A percentile compares a stretch with the other conserved stretches of the same genome.
These are phyloP conservation scores for Grifola frondosa DNA, from an alignment of 1,284 basidiomycete genomes.

Conservation along the genomic window DNA sequence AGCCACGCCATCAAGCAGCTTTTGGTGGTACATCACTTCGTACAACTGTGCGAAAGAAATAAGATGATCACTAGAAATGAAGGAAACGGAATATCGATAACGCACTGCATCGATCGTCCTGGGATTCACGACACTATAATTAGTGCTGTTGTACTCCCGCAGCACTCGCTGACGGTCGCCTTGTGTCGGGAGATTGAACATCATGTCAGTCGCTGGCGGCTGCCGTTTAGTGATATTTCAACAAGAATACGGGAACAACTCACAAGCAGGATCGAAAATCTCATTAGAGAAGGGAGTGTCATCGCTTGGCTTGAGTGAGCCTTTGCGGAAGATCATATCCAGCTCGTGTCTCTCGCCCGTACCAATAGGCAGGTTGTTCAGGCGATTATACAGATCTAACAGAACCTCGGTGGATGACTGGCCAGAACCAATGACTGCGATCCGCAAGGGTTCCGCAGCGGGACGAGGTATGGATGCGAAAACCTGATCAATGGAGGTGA, in stretches of 20 bases:
- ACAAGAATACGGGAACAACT: slow-evolving; percentile 19
- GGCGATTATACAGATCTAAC: slow-evolving; percentile 47
- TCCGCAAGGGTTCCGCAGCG: slow-evolving; percentile 36
- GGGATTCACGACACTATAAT: slow-evolving; percentile 59
- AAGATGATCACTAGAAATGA: slow-evolving; percentile 19
- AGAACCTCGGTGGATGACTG: slow-evolving; percentile 56
- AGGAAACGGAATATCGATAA: too few species aligned
- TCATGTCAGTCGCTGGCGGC: slow-evolving; percentile 38
- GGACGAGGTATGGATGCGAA: slow-evolving; percentile 28
- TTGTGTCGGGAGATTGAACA: slow-evolving; percentile 40
- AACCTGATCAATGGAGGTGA: slow-evolving; percentile 39
- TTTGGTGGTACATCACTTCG: slow-evolving; percentile 55
- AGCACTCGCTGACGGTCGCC: slow-evolving; percentile 37
- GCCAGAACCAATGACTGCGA: slow-evolving; percentile 56
- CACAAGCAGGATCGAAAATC: slow-evolving; percentile 55
- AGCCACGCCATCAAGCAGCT: slow-evolving; percentile 45
- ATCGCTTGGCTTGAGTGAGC: slow-evolving; percentile 54
- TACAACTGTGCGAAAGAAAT: slow-evolving; percentile 39
- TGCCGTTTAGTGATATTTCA: background rate
- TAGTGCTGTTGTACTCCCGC: slow-evolving; percentile 51
- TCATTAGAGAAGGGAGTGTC: slow-evolving; percentile 60
- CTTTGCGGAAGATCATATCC: slow-evolving; percentile 56
- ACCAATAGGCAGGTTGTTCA: slow-evolving; percentile 31
- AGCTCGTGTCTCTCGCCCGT: slow-evolving; percentile 37
- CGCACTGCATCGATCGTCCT: slow-evolving; percentile 44